These are phyloP conservation scores for Pichia sp. DNA, from an alignment of 1,139 yeast species.

Conservation along the genomic window DNA sequence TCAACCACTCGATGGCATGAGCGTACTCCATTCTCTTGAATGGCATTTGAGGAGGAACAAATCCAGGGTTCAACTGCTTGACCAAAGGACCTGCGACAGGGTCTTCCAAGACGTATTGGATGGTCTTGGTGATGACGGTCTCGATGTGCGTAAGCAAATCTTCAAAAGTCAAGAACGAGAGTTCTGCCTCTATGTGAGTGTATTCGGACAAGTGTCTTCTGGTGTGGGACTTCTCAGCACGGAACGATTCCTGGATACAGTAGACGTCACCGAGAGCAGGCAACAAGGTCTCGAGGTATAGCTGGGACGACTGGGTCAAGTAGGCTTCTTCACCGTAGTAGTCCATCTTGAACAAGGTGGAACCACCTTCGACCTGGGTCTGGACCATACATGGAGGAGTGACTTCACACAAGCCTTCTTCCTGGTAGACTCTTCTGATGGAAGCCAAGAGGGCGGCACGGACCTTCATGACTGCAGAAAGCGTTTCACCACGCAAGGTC, in stretches of 20 bases:
- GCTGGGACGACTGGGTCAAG: constrained; percentile 94
- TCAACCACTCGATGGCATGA: constrained; percentile 92
- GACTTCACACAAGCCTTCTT: constrained; percentile 79
- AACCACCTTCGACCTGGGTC: constrained; percentile 99
- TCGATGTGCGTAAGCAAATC: constrained; percentile 85
- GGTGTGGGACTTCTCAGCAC: constrained; percentile 98
- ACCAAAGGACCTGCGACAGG: constrained; percentile 89
- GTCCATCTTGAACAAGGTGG: constrained; percentile 86
- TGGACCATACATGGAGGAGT: constrained; percentile 99
- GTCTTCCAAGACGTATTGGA: constrained; percentile 77
- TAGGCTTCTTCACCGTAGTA: constrained; percentile 97
- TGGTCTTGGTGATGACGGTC: constrained; percentile 61
- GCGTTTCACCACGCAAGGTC: constrained; percentile 89
- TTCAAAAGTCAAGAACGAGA: constrained; percentile 81
- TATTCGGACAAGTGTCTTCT: constrained; percentile 97
- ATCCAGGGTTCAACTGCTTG: constrained; percentile 87
- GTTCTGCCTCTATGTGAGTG: constrained; percentile 94
- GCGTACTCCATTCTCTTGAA: constrained; percentile 89
- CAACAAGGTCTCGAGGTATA: constrained; percentile 92
- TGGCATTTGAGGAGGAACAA: constrained; percentile 76
- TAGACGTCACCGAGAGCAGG: constrained; percentile 96
- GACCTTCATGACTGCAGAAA: constrained; percentile 93
- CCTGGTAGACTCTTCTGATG: constrained; percentile 70
- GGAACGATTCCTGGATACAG: constrained; percentile 97
- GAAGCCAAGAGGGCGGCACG: constrained; percentile 75